Base-by-base conservation (phyloP, 441 rosid genomes). In the Gossypium trilobum region DNA sequence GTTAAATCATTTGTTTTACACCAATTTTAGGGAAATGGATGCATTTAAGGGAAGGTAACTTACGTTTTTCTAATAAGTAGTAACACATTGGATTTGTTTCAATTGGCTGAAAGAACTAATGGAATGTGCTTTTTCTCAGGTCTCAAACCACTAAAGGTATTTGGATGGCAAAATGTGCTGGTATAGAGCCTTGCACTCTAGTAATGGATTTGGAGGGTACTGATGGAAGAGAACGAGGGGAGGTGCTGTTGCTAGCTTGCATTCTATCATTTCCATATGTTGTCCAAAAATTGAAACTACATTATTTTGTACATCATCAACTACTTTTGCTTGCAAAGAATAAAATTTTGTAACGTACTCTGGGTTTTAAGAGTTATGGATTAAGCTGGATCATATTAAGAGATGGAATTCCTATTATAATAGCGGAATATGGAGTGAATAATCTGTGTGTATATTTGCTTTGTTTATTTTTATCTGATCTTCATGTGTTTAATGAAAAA, bases 161-260 rank as follows among this genome's bases (percentile, higher is more conserved):
- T 73, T 96, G 99, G 99, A 11, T 91, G 74, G 99, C 98, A 64
- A 88, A 81, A 81, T 94, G 92, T 69, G 85, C 89, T 68, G 97
- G 92, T 59, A 90, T 96, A 76, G 97, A 96, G 77, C 99, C 99
- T 46, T 89, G 91, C 79, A 96, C 99, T 22, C 82, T 96, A 36
- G 92, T 91, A 78, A 96, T 96, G 98, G 99, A 96, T 73, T 85
- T 96, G 83, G 99, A 96, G 90, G 99, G 99, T 65, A 91, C 99
- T 1, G 98, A 95, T 85, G 99, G 99, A 77, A 88, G 99, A 85
- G 98, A 95, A 83, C 93, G 97, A 42, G 99, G 99, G 83, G 99
- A 95, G 97, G 98, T 95, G 77, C 19, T 27, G 52, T 66, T 58
- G 13, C 33, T 33, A 42, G 70, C 63, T 58, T 67, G 0, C 55